Evolutionary conservation across 2,329 filamentous ascomycete genomes (phyloP), one percentile per base, ranked within the genome.

Genomic region (Calonectria hawksworthii): DNA sequence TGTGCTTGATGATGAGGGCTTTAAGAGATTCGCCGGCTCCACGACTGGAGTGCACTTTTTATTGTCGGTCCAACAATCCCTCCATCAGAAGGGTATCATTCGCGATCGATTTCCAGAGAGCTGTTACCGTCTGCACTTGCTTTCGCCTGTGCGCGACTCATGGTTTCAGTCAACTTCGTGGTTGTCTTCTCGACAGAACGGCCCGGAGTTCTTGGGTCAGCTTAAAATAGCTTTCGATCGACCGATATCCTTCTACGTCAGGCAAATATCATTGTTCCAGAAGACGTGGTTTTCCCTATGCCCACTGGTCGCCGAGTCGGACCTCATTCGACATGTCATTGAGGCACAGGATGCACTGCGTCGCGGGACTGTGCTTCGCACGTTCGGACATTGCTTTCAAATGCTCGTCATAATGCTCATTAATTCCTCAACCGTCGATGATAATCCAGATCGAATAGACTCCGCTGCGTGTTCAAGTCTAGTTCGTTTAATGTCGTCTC

Each of bases 81-180:
- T 65, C 18, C 41, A 65, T 10, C 61, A 65, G 34, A 47, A 65
- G 28, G 61, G 61, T 8, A 50, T 65, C 30, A 65, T 65, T 3
- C 61, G 41, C 38, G 61, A 65, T 26, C 61, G 61, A 11, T 65
- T 65, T 16, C 61, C 61, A 8, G 61, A 65, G 23, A 65, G 61
- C 10, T 65, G 61, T 21, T 65, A 65, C 38, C 61, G 61, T 4
- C 21, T 65, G 38, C 61, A 65, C 21, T 28, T 65, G 2, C 61
- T 65, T 23, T 47, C 61, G 1, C 61, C 61, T 8, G 28, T 65
- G 9, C 41, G 28, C 10, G 28, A 50, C 26, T 23, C 61, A 32
- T 65, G 61, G 61, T 34, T 26, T 1, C 38, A 50, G 4, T 14
- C 61, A 1, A 3, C 18, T 18, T 50, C 61, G 11, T 65, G 38